These are phyloP conservation scores for Leccinum olivaceopallidum DNA, from an alignment of 768 basidiomycete species.

Conservation along the genomic window DNA sequence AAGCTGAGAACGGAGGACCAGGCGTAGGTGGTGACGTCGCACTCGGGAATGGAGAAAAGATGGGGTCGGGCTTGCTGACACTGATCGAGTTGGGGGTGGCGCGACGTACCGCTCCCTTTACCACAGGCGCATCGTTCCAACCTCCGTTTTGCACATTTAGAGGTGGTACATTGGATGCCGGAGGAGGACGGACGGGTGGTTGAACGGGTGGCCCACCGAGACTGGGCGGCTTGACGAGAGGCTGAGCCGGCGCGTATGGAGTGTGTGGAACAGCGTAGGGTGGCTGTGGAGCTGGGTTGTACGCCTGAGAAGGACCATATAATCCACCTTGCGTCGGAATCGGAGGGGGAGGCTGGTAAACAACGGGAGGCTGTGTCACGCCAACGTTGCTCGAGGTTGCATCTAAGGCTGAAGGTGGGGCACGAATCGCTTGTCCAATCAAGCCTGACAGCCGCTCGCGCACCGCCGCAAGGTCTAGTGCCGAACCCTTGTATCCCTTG, in stretches of 20 bases:
- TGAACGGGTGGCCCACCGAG: conserved; percentile 38
- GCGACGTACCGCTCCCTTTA: conserved; percentile 43
- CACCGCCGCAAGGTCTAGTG: conserved; percentile 42
- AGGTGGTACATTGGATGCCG: conserved; percentile 49
- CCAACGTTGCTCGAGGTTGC: conserved; percentile 20
- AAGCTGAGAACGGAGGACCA: too few relatives aligned
- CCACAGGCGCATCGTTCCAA: conserved; percentile 86
- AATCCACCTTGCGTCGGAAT: conserved; percentile 23
- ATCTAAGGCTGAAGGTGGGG: conserved; percentile 29
- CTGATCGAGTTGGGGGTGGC: conserved; percentile 47
- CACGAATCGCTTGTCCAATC: conserved; percentile 28
- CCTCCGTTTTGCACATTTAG: conserved; percentile 72
- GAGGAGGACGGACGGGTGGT: conserved; percentile 46
- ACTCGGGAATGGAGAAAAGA: conserved; percentile 89
- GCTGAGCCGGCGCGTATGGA: conserved; percentile 19
- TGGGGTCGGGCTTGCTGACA: conserved; percentile 62
- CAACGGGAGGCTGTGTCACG: background rate
- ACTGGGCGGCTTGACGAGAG: conserved; percentile 43
- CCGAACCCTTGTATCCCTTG: conserved; percentile 66
- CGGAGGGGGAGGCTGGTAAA: conserved; percentile 9
- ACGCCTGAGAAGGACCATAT: conserved; percentile 29
- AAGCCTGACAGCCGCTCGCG: conserved; percentile 48
- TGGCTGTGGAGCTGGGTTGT: conserved; percentile 14
- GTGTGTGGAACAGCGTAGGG: background rate
- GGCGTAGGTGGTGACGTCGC: conserved; percentile 26